Evolutionary conservation across 768 basidiomycete species (phyloP).

Genomic region (Podaxis carcinomalis): DNA sequence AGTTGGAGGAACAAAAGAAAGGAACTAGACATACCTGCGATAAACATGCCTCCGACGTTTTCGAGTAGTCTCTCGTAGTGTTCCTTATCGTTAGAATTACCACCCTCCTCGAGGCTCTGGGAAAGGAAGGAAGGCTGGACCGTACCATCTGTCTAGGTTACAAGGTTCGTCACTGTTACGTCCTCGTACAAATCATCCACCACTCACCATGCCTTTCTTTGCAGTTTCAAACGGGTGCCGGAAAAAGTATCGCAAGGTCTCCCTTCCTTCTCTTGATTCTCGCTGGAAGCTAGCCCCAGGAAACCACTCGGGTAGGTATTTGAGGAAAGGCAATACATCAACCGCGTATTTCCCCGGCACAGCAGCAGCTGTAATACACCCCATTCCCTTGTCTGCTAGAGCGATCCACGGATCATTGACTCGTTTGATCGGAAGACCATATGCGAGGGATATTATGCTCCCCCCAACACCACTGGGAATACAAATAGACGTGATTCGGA

Average conservation of each 20-base stretch:
- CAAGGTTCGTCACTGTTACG: not conserved
- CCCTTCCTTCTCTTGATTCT: slow-evolving; percentile 38
- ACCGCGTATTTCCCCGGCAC: slow-evolving; percentile 28
- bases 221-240: slow-evolving; percentile 25
- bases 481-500: not conserved
- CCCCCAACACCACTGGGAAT: slow-evolving; percentile 1
- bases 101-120: not conserved
- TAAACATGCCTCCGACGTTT: slow-evolving; percentile 7
- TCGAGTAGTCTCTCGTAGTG: not conserved
- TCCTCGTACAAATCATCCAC: not conserved
- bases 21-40: not conserved
- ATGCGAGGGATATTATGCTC: slow-evolving; percentile 8
- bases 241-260: slow-evolving; percentile 25
- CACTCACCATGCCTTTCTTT: slow-evolving; percentile 16
- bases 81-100: not conserved
- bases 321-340: slow-evolving; percentile 28
- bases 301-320: slow-evolving; percentile 46
- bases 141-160: not conserved
- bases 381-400: slow-evolving; percentile 20
- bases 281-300: slow-evolving; percentile 53
- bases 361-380: slow-evolving; percentile 15
- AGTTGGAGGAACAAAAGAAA: not conserved
- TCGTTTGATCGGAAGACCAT: slow-evolving; percentile 9
- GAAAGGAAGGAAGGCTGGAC: not conserved
- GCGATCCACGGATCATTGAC: slow-evolving; percentile 26